These are phyloP conservation scores for Baorangia bicolor DNA, from an alignment of 768 basidiomycete species.

Conservation along the genomic window DNA sequence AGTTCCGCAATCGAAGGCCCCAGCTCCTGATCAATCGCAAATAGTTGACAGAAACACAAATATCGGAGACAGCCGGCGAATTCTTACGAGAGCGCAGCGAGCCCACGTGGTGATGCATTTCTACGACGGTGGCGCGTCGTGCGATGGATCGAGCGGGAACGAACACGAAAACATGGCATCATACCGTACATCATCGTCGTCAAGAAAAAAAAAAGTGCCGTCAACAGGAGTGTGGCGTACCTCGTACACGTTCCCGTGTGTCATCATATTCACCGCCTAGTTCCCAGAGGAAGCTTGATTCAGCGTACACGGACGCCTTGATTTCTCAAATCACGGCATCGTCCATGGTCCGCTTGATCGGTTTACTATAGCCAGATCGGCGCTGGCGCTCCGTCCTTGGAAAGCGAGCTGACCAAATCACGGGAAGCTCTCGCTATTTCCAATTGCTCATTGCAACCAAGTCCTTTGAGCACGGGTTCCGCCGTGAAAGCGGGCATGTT, in stretches of 20 bases:
- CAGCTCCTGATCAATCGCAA: background rate
- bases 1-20: conserved; percentile 2
- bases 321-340: conserved; percentile 20
- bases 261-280: conserved; percentile 1
- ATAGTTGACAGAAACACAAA: conserved; percentile 4
- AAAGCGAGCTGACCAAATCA: conserved; percentile 6
- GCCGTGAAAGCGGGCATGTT: conserved; percentile 19
- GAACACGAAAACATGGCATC: background rate
- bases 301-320: conserved; percentile 1
- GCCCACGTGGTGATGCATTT: background rate
- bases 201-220: conserved; percentile 2
- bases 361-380: conserved; percentile 23
- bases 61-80: conserved; percentile 13
- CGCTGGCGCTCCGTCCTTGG: conserved; percentile 16
- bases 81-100: conserved; percentile 12
- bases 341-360: conserved; percentile 13
- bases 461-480: conserved; percentile 17
- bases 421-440: conserved; percentile 22
- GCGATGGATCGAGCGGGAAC: conserved; percentile 17
- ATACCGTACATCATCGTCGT: conserved; percentile 1
- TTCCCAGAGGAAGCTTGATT: conserved; percentile 15
- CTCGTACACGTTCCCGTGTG: conserved; percentile 4
- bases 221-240: conserved; percentile 13
- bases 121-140: conserved; percentile 14
- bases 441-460: conserved; percentile 20